A percentile compares a stretch with the other conserved stretches of the same genome.
phyloP scores from a whole-genome alignment of 352 stramenopile species.

The Thalassiosira mediterranea region DNA sequence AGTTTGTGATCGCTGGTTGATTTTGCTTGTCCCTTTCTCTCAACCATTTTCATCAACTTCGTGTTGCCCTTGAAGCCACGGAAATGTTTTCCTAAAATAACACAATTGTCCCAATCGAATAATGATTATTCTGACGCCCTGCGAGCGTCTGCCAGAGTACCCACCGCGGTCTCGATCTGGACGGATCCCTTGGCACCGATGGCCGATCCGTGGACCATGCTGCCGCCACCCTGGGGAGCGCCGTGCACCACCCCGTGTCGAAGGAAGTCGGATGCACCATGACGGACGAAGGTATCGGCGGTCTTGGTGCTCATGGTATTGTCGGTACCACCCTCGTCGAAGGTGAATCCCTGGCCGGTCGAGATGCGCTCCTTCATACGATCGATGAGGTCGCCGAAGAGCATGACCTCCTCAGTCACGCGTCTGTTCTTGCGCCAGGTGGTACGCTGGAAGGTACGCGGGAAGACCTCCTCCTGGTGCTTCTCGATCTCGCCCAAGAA shows the following conservation, averaged over 20 bases:
- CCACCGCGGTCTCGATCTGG: conserved; percentile 24
- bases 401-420: conserved; percentile 43
- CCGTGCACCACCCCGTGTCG: conserved; percentile 42
- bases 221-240: neutral
- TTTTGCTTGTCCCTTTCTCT: too few relatives aligned
- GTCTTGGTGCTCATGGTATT: conserved; percentile 19
- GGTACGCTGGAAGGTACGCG: conserved; percentile 35
- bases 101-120: too few relatives aligned
- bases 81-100: too few relatives aligned
- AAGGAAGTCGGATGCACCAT: conserved; percentile 33
- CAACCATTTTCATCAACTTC: too few relatives aligned
- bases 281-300: conserved; percentile 35
- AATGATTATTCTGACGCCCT: too few relatives aligned
- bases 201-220: too few relatives aligned
- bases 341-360: conserved; percentile 26
- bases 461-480: conserved; percentile 47
- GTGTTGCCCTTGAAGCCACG: too few relatives aligned
- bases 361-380: conserved; percentile 39
- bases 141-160: conserved; percentile 4
- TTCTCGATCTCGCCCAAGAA: conserved; percentile 48
- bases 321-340: conserved; percentile 28
- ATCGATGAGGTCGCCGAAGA: conserved; percentile 55
- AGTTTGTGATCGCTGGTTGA: too few relatives aligned
- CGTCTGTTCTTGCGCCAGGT: conserved; percentile 51
- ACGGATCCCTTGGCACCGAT: neutral